phyloP scores from a whole-genome alignment of 495 filamentous ascomycete species.

The Aspergillus leporis region DNA sequence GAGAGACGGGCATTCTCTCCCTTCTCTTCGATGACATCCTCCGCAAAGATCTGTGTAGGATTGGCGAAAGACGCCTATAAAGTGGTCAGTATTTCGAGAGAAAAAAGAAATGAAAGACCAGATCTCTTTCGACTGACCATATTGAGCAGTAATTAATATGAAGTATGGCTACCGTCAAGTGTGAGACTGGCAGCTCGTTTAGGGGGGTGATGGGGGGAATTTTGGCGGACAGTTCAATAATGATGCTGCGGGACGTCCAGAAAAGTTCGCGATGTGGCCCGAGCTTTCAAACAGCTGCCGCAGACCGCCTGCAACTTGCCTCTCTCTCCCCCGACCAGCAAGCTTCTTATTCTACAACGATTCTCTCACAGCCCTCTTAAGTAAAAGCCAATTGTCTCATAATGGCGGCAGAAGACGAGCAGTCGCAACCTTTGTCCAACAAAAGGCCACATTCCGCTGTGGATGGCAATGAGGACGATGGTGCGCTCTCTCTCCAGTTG shows the following conservation, averaged over 20 bases:
- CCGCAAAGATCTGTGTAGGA: constrained; percentile 97
- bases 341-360: background rate
- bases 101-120: background rate
- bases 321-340: background rate
- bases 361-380: background rate
- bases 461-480: constrained; percentile 34
- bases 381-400: constrained; percentile 5
- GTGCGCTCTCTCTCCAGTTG: constrained; percentile 20
- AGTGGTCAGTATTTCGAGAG: constrained; percentile 12
- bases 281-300: constrained; percentile 30
- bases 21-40: constrained; percentile 97
- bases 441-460: constrained; percentile 45
- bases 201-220: constrained; percentile 25
- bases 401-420: constrained; percentile 37
- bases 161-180: constrained; percentile 19
- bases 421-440: constrained; percentile 18
- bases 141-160: constrained; percentile 19
- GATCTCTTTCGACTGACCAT: constrained; percentile 32
- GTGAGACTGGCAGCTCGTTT: constrained; percentile 22
- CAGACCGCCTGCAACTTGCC: constrained; percentile 35
- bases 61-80: constrained; percentile 60
- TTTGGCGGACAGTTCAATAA: constrained; percentile 23
- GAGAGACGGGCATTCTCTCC: constrained; percentile 98
- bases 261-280: constrained; percentile 47
- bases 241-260: constrained; percentile 26